A percentile compares a stretch with the other conserved stretches of the same genome.
These are phyloP conservation scores for Solanum gandarillasii DNA, from an alignment of 257 asterid species.

Conservation along the genomic window DNA sequence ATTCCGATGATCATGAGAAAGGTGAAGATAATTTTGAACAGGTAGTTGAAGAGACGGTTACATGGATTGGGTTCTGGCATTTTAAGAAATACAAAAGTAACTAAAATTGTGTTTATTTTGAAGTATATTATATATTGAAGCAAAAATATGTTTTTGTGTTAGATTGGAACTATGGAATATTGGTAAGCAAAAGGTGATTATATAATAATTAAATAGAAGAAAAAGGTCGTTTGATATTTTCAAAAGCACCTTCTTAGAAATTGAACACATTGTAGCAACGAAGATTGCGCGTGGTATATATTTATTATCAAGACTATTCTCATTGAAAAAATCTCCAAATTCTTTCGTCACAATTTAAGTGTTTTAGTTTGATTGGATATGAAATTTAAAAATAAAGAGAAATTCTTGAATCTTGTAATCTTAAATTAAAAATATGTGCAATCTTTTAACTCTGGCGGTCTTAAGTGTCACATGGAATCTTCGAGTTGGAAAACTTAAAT, in stretches of 20 bases:
- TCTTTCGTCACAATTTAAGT: too few relatives aligned
- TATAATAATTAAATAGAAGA: not conserved
- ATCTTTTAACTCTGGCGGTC: accelerated
- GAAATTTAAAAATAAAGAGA: too few relatives aligned
- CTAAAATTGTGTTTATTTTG: not conserved
- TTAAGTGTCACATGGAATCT: not conserved
- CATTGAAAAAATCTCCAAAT: not conserved
- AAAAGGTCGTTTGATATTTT: not conserved
- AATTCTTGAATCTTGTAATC: accelerated
- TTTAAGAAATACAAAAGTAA: too few relatives aligned
- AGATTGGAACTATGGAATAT: not conserved
- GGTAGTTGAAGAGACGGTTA: too few relatives aligned
- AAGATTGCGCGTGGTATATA: not conserved
- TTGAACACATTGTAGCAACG: not conserved
- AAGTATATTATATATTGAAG: too few relatives aligned
- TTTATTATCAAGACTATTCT: not conserved
- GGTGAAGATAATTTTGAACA: too few relatives aligned
- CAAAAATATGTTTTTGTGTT: not conserved
- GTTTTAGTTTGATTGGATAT: too few relatives aligned
- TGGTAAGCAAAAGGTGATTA: not conserved
- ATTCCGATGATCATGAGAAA: too few relatives aligned
- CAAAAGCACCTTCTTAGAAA: not conserved
- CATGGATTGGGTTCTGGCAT: too few relatives aligned
- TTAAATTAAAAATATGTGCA: not conserved
- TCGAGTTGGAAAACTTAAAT: not conserved